A percentile compares a stretch with the other conserved stretches of the same genome.
phyloP scores from a whole-genome alignment of 2,329 filamentous ascomycete species.

The Ophiocordyceps camponoti-leonardi region DNA sequence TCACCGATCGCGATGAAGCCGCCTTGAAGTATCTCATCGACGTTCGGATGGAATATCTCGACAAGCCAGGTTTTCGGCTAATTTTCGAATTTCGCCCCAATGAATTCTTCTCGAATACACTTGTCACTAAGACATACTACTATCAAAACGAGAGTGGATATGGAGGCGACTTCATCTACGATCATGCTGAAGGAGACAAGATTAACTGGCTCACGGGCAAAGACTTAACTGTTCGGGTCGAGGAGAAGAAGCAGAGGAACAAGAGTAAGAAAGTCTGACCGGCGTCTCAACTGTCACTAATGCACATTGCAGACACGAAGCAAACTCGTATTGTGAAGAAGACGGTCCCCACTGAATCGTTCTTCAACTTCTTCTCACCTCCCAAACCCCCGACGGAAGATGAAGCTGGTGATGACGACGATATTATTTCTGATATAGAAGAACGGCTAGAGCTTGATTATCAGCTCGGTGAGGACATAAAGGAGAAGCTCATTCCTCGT shows the following conservation, averaged over 20 bases:
- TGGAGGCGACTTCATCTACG: slow-evolving; percentile 98
- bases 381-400: slow-evolving; percentile 70
- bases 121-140: slow-evolving; percentile 93
- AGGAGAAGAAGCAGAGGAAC: slow-evolving; percentile 99
- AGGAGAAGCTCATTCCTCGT: slow-evolving; percentile 97
- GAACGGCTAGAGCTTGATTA: slow-evolving; percentile 97
- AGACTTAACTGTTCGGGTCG: slow-evolving; percentile 83
- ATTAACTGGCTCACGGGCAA: slow-evolving; percentile 92
- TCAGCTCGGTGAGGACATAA: slow-evolving; percentile 97
- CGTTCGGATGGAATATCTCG: slow-evolving; percentile 97
- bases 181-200: slow-evolving; percentile 95
- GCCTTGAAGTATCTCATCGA: slow-evolving; percentile 81
- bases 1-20: slow-evolving; percentile 91
- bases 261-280: slow-evolving; percentile 49
- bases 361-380: slow-evolving; percentile 98
- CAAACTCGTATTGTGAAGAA: slow-evolving; percentile 98
- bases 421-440: slow-evolving; percentile 80
- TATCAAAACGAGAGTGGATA: slow-evolving; percentile 99
- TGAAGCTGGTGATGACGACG: slow-evolving; percentile 44
- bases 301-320: slow-evolving; percentile 66
- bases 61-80: slow-evolving; percentile 92
- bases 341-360: slow-evolving; percentile 94
- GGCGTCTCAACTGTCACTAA: not conserved
- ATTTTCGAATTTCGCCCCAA: slow-evolving; percentile 96
- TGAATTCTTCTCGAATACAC: slow-evolving; percentile 95